Evolutionary conservation across 306 rosid species (phyloP).

Genomic region (Citrullus colocynthis): DNA sequence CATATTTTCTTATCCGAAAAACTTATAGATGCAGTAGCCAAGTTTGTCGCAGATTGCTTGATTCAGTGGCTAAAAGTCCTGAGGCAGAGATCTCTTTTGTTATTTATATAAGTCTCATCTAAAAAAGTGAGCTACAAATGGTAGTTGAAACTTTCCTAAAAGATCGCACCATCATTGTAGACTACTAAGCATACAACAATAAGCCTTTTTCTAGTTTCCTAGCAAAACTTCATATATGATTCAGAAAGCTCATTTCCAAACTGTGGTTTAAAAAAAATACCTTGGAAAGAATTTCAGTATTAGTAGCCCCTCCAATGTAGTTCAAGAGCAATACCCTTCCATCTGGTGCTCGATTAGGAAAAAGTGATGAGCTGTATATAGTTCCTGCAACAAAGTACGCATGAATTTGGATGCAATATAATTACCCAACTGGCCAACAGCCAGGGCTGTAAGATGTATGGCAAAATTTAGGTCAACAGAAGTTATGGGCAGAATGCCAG

Average conservation of each 20-base stretch:
- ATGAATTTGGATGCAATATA: neutral
- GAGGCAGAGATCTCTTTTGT: neutral
- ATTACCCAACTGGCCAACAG: neutral
- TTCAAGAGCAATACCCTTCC: constrained; percentile 91
- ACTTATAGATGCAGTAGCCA: neutral
- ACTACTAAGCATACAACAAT: neutral
- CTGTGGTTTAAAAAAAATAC: constrained; percentile 25
- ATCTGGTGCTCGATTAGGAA: constrained; percentile 83
- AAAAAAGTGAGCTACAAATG: neutral
- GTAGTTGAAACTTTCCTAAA: neutral
- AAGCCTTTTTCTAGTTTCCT: neutral
- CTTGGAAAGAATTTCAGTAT: constrained; percentile 71
- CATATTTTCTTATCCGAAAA: neutral
- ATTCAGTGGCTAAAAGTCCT: neutral
- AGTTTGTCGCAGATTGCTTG: neutral
- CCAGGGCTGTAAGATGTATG: neutral
- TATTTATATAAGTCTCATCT: neutral
- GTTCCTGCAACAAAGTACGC: constrained; percentile 47
- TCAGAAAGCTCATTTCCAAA: neutral
- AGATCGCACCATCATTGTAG: neutral
- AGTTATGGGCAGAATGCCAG: neutral
- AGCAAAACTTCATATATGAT: neutral
- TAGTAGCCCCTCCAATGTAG: constrained; percentile 96
- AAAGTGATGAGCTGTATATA: constrained; percentile 92
- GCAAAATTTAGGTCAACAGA: neutral